Conservation (phyloP, 2,329 filamentous ascomycete species). For the Fusarium neocosmosporiellum region DNA sequence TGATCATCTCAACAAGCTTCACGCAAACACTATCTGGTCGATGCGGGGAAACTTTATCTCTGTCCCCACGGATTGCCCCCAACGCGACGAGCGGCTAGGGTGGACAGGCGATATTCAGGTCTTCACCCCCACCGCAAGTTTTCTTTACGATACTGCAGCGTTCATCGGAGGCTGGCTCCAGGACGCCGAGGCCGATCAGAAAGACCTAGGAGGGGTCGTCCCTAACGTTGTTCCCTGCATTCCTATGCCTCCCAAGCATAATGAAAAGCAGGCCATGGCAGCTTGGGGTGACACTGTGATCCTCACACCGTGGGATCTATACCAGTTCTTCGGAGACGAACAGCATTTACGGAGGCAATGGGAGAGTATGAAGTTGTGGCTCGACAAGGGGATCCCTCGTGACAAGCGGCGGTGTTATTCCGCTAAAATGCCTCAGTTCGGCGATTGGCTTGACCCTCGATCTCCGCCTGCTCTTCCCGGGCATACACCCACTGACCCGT, state of each 20-base stretch:
- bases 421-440: neutral
- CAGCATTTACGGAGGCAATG: neutral
- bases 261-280: neutral
- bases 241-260: neutral
- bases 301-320: neutral
- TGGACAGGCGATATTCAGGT: neutral
- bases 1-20: neutral
- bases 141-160: neutral
- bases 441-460: neutral
- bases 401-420: neutral
- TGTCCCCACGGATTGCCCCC: neutral
- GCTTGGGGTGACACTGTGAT: neutral
- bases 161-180: neutral
- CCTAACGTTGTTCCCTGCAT: neutral
- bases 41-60: neutral
- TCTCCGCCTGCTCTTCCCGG: neutral
- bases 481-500: neutral
- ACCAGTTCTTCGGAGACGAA: neutral
- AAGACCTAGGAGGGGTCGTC: neutral
- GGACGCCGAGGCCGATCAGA: neutral
- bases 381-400: neutral
- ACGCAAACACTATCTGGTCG: neutral
- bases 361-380: neutral
- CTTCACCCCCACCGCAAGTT: neutral
- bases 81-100: neutral